These are phyloP conservation scores for Phenoliferia sp. DNA, from an alignment of 1,284 basidiomycete species.

Conservation along the genomic window DNA sequence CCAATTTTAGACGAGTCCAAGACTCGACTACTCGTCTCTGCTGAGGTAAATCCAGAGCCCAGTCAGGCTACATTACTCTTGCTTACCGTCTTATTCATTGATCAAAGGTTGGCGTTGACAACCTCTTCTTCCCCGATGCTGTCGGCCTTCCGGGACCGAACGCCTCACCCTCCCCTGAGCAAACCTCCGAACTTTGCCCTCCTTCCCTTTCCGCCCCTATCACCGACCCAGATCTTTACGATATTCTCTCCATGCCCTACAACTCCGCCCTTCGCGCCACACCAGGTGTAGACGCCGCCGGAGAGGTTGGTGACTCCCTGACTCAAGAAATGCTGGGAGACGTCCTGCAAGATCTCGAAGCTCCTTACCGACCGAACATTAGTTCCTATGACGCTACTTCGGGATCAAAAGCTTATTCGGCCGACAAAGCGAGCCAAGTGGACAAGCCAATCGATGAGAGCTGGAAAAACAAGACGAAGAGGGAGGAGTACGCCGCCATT, in stretches of 20 bases:
- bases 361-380: constrained; percentile 38
- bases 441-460: constrained; percentile 5
- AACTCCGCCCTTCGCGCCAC: constrained; percentile 5
- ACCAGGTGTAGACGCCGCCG: constrained; percentile 19
- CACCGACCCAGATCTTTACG: constrained; percentile 12
- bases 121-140: constrained; percentile 40
- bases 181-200: constrained; percentile 5
- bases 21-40: constrained; percentile 32
- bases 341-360: constrained; percentile 35
- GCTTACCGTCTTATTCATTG: no score
- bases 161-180: constrained; percentile 1
- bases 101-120: constrained; percentile 47
- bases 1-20: constrained; percentile 31
- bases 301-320: constrained; percentile 32
- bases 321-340: constrained; percentile 36
- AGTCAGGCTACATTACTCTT: no score
- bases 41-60: constrained; percentile 28
- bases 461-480: constrained; percentile 8
- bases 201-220: constrained; percentile 16
- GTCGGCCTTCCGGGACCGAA: neutral
- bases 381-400: constrained; percentile 27
- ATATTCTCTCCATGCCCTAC: constrained; percentile 17
- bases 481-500: constrained; percentile 1
- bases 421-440: constrained; percentile 9
- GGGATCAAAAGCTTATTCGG: constrained; percentile 10